Percentiles rank a stretch among this genome's conserved stretches.
Evolutionary conservation across 768 basidiomycete species (phyloP).

Genomic region (Mycena albidolilacea): DNA sequence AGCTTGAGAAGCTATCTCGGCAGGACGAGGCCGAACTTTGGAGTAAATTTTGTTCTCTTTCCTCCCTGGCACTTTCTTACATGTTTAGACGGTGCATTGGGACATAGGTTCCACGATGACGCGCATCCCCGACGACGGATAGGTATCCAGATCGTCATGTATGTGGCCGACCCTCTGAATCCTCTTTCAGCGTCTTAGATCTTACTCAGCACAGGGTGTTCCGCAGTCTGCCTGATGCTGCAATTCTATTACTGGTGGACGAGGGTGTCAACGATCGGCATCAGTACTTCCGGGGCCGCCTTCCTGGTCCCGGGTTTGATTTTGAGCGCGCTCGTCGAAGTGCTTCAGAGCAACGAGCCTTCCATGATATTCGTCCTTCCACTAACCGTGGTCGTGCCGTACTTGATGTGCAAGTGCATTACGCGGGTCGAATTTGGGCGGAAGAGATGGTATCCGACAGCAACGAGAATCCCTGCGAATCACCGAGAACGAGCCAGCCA

Average conservation of each 20-base stretch:
- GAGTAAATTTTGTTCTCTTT: constrained; percentile 40
- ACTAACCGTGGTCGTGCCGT: constrained; percentile 29
- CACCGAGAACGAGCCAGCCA: constrained; percentile 47
- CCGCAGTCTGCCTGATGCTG: constrained; percentile 32
- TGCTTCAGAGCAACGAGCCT: not conserved
- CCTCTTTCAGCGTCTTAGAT: not conserved
- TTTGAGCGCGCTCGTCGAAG: constrained; percentile 23
- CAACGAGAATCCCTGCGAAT: constrained; percentile 41
- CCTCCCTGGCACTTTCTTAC: not conserved
- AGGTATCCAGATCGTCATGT: constrained; percentile 36
- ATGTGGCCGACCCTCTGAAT: not conserved
- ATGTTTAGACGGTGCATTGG: constrained; percentile 45
- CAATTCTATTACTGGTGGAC: constrained; percentile 53
- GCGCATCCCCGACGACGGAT: constrained; percentile 50
- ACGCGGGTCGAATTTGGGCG: constrained; percentile 43
- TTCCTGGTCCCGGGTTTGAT: constrained; percentile 39
- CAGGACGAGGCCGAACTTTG: constrained; percentile 46
- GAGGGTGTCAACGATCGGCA: constrained; percentile 49
- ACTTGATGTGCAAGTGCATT: constrained; percentile 48
- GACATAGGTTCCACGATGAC: constrained; percentile 47
- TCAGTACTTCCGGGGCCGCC: constrained; percentile 42
- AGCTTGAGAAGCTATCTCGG: constrained; percentile 38
- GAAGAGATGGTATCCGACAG: constrained; percentile 44
- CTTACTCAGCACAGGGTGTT: constrained; percentile 35
- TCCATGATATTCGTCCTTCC: not conserved